Evolutionary conservation across 768 basidiomycete genomes (phyloP).

Genomic region (Lactarius sp.): DNA sequence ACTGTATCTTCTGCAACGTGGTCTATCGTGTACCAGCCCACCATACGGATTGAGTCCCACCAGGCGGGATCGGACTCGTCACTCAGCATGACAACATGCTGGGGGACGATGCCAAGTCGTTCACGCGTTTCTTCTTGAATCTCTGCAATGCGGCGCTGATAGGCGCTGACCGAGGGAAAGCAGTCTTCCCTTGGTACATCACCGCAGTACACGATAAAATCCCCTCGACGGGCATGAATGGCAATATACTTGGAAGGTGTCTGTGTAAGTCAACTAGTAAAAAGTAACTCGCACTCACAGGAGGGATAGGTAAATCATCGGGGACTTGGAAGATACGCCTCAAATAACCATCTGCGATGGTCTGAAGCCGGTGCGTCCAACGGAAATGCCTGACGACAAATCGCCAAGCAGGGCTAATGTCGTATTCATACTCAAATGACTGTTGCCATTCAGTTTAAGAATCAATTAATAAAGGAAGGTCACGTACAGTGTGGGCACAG

Average conservation of each 20-base stretch:
- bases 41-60: constrained; percentile 35
- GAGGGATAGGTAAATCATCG: constrained; percentile 30
- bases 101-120: constrained; percentile 31
- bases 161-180: constrained; percentile 36
- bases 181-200: constrained; percentile 33
- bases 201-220: constrained; percentile 32
- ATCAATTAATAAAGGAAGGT: neutral
- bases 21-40: constrained; percentile 38
- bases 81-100: constrained; percentile 39
- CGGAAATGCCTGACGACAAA: constrained; percentile 34
- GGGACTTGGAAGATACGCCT: constrained; percentile 30
- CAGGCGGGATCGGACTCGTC: constrained; percentile 40
- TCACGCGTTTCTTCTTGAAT: constrained; percentile 35
- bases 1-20: constrained; percentile 34
- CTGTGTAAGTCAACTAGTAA: neutral
- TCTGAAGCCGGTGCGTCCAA: constrained; percentile 33
- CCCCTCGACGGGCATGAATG: constrained; percentile 19
- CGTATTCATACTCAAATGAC: constrained; percentile 32
- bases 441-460: constrained; percentile 25
- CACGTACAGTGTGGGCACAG: constrained; percentile 31
- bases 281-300: constrained; percentile 28
- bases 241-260: constrained; percentile 14
- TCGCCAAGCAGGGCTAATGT: constrained; percentile 36
- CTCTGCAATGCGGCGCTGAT: constrained; percentile 29
- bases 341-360: constrained; percentile 32